Evolutionary conservation across 2,329 filamentous ascomycete genomes (phyloP).

Genomic region (Phialophora tarda): DNA sequence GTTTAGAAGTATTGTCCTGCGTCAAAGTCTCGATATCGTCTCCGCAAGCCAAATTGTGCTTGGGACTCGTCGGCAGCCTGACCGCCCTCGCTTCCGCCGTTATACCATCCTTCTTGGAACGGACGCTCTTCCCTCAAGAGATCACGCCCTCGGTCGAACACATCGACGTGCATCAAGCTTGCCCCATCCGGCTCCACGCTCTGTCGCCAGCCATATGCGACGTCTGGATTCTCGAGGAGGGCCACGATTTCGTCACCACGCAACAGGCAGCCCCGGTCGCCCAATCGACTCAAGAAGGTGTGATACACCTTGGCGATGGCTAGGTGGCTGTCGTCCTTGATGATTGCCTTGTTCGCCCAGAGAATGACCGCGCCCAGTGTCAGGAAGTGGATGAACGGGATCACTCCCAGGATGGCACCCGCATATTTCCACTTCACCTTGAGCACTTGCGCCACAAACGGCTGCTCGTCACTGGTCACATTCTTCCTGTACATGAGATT

Average conservation of each 20-base stretch:
- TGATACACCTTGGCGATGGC: slow-evolving; percentile 36
- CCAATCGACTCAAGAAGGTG: slow-evolving; percentile 27
- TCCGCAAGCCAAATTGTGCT: neutral
- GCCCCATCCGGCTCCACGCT: slow-evolving; percentile 23
- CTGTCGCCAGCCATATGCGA: slow-evolving; percentile 31
- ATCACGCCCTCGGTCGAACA: slow-evolving; percentile 23
- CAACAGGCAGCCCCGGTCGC: slow-evolving; percentile 35
- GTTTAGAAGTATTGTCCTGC: slow-evolving; percentile 26
- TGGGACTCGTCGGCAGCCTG: neutral
- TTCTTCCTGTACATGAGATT: slow-evolving; percentile 46
- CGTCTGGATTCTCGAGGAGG: slow-evolving; percentile 28
- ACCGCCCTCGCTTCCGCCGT: slow-evolving; percentile 16
- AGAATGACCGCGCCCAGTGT: slow-evolving; percentile 33
- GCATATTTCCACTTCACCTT: slow-evolving; percentile 66
- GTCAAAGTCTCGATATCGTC: slow-evolving; percentile 32
- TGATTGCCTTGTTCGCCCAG: slow-evolving; percentile 39
- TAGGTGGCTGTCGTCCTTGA: slow-evolving; percentile 38
- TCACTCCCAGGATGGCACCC: slow-evolving; percentile 29
- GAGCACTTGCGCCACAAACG: slow-evolving; percentile 83
- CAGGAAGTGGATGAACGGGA: slow-evolving; percentile 35
- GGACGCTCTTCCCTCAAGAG: slow-evolving; percentile 10
- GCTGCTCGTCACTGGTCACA: slow-evolving; percentile 84
- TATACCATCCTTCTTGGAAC: slow-evolving; percentile 31
- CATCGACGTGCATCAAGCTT: slow-evolving; percentile 31
- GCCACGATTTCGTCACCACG: slow-evolving; percentile 34